Percentiles rank a stretch among this genome's conserved stretches.
Evolutionary conservation across 176 grass and related monocot species (phyloP).

Genomic region (Oryza punctata): DNA sequence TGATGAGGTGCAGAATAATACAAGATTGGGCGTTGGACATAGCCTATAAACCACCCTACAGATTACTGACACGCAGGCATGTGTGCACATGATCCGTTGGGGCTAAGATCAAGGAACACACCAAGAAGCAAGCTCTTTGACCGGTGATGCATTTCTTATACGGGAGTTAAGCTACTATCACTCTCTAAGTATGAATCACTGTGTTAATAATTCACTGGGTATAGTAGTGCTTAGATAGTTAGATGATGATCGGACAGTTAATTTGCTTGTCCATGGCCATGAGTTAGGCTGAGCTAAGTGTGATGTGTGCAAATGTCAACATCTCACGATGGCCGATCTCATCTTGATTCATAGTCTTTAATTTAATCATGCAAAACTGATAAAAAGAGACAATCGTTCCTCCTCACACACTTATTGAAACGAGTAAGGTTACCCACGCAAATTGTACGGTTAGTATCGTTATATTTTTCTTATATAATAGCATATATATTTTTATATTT

Average conservation of each 20-base stretch:
- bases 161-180: background rate
- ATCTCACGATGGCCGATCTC: background rate
- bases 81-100: slow-evolving; percentile 2
- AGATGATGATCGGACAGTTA: background rate
- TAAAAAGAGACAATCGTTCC: background rate
- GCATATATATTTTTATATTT: too few species aligned
- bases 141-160: background rate
- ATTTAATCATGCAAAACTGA: background rate
- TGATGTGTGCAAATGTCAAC: slow-evolving; percentile 38
- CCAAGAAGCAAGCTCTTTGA: background rate
- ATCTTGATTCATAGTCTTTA: background rate
- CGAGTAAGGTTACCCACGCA: too few species aligned
- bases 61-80: background rate
- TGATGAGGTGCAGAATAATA: background rate
- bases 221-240: too few species aligned
- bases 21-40: background rate
- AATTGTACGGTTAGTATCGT: too few species aligned
- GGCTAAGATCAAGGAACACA: background rate
- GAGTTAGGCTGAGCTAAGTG: slow-evolving; percentile 8
- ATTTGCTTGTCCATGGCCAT: background rate
- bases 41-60: background rate
- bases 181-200: background rate
- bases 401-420: background rate
- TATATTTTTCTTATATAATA: too few species aligned
- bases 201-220: background rate